These are phyloP conservation scores for Mollisia scopiformis DNA, from an alignment of 2,329 filamentous ascomycete species.

Conservation along the genomic window DNA sequence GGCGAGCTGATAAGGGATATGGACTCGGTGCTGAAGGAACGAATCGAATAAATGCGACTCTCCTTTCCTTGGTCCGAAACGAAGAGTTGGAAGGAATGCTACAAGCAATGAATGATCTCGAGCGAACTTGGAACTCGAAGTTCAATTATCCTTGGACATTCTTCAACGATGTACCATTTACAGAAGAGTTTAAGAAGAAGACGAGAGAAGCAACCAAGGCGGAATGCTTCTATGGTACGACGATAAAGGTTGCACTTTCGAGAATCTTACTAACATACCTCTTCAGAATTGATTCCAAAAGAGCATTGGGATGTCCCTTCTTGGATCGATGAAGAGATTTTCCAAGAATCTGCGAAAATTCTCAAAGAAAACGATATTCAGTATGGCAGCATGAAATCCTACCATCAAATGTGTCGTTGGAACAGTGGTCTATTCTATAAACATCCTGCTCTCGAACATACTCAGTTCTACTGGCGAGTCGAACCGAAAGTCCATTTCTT, in stretches of 20 bases:
- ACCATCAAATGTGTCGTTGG: constrained; percentile 99
- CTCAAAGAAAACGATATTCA: constrained; percentile 86
- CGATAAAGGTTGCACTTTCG: background rate
- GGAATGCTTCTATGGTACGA: constrained; percentile 78
- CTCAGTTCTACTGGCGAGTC: constrained; percentile 96
- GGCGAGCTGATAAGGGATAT: constrained; percentile 77
- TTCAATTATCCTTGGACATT: constrained; percentile 99
- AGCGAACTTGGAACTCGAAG: constrained; percentile 95
- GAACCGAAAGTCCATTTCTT: constrained; percentile 99
- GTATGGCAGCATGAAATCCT: constrained; percentile 86
- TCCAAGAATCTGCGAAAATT: constrained; percentile 80
- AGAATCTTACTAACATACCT: constrained; percentile 21
- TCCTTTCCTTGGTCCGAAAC: constrained; percentile 91
- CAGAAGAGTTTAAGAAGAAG: constrained; percentile 86
- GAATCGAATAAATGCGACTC: constrained; percentile 88
- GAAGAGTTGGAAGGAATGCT: constrained; percentile 84
- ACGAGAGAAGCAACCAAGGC: constrained; percentile 86
- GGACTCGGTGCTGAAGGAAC: constrained; percentile 73
- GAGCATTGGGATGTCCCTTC: constrained; percentile 92
- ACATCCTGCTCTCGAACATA: constrained; percentile 81
- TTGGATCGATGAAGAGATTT: constrained; percentile 91
- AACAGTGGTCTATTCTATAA: constrained; percentile 98
- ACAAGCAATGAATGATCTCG: constrained; percentile 86
- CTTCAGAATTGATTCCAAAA: constrained; percentile 82
- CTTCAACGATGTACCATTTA: constrained; percentile 95